Evolutionary conservation across 2,329 filamentous ascomycete species (phyloP).

Genomic region (Colletotrichum sp.): DNA sequence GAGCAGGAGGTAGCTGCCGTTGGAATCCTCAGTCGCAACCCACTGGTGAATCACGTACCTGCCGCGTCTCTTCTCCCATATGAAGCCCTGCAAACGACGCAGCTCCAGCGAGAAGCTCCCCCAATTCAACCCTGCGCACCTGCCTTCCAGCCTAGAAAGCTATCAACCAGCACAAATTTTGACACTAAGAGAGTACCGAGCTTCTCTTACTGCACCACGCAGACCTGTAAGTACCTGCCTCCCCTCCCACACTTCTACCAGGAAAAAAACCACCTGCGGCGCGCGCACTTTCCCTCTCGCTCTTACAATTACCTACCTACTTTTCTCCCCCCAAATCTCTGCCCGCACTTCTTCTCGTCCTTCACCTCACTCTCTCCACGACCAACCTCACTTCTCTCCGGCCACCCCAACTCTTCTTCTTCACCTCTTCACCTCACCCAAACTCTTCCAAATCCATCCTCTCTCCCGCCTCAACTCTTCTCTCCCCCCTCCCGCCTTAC

Average conservation of each 20-base stretch:
- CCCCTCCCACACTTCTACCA: background rate
- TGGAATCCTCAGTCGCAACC: background rate
- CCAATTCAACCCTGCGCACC: background rate
- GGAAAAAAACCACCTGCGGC: slow-evolving; percentile 3
- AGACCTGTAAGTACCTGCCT: background rate
- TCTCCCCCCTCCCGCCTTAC: slow-evolving; percentile 6
- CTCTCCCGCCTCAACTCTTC: slow-evolving; percentile 25
- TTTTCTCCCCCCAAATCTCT: slow-evolving; percentile 31
- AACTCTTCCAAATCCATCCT: slow-evolving; percentile 26
- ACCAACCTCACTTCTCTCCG: slow-evolving; percentile 24
- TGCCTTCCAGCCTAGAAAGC: background rate
- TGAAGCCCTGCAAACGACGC: background rate
- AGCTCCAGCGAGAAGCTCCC: background rate
- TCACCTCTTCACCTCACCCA: slow-evolving; percentile 29
- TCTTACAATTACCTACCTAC: slow-evolving; percentile 26
- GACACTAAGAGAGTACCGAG: background rate
- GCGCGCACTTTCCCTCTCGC: slow-evolving; percentile 24
- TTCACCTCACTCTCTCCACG: slow-evolving; percentile 27
- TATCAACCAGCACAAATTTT: background rate
- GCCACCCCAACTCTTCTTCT: slow-evolving; percentile 25
- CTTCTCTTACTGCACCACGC: background rate
- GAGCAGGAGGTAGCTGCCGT: background rate
- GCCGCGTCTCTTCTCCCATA: background rate
- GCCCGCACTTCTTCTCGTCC: slow-evolving; percentile 24
- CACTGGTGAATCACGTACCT: slow-evolving; percentile 1